These are phyloP conservation scores for Eimeria acervulina DNA, from an alignment of 169 alveolate species.

Conservation along the genomic window DNA sequence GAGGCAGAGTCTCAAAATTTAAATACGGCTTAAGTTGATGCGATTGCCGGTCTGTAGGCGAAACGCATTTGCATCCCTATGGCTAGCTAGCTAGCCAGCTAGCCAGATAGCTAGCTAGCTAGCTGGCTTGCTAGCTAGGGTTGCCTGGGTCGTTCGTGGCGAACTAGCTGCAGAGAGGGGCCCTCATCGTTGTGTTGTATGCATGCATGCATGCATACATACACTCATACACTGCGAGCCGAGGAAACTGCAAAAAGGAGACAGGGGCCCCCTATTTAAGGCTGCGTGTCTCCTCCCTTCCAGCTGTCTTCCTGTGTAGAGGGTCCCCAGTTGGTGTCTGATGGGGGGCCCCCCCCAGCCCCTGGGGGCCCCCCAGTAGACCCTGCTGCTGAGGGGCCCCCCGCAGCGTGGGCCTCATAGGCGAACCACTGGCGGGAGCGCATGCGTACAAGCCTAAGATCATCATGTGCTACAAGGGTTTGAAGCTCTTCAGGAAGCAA, in stretches of 20 bases:
- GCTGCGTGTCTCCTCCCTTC: constrained; percentile 5
- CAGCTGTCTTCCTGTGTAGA: constrained; percentile 46
- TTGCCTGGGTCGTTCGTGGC: too few relatives aligned
- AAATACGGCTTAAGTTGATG: too few relatives aligned
- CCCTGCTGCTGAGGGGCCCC: neutral
- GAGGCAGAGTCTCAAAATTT: too few relatives aligned
- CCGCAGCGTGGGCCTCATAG: constrained; percentile 31
- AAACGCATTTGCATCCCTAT: too few relatives aligned
- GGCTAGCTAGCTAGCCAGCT: too few relatives aligned
- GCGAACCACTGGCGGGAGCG: constrained; percentile 78
- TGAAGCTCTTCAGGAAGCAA: constrained; percentile 48
- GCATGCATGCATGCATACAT: too few relatives aligned
- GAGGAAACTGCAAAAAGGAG: neutral
- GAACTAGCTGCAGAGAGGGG: neutral
- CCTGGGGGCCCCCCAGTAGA: neutral
- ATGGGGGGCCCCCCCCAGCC: neutral
- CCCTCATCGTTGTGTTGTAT: too few relatives aligned
- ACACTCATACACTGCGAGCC: neutral
- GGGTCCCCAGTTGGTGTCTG: constrained; percentile 16
- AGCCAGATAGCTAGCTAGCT: neutral
- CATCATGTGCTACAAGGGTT: constrained; percentile 75
- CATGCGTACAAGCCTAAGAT: constrained; percentile 74
- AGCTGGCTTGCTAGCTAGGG: too few relatives aligned
- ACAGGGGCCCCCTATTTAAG: neutral
- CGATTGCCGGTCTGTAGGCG: too few relatives aligned